Evolutionary conservation across 352 stramenopile species (phyloP).

Genomic region (Proteromonas lacertae): DNA sequence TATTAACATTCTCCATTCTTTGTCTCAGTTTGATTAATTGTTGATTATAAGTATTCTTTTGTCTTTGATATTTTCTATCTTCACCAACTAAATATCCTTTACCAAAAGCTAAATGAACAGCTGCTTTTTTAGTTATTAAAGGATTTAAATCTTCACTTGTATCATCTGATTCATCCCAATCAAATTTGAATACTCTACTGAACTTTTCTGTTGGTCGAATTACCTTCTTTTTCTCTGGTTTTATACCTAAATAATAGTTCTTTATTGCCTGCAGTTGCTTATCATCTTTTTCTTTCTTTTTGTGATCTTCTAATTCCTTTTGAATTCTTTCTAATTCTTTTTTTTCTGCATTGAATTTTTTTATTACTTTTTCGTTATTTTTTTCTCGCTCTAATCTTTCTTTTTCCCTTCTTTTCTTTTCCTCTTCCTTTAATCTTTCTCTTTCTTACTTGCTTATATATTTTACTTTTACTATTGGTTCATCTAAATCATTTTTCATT

Average conservation of each 20-base stretch:
- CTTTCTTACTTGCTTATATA: conserved; percentile 20
- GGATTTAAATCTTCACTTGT: conserved; percentile 60
- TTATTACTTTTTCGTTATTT: neutral
- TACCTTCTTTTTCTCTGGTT: conserved; percentile 37
- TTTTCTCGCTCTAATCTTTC: neutral
- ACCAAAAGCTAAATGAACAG: conserved; percentile 53
- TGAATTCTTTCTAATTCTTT: neutral
- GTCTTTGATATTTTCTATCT: conserved; percentile 57
- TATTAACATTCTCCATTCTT: conserved; percentile 4
- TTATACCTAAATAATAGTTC: conserved; percentile 47
- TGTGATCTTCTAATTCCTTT: neutral
- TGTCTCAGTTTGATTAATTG: conserved; percentile 34
- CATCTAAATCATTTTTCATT: conserved; percentile 16
- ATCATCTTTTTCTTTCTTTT: conserved; percentile 16
- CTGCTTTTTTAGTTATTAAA: conserved; percentile 38
- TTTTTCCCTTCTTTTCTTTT: neutral
- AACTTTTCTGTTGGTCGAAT: conserved; percentile 64
- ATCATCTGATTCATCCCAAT: conserved; percentile 56
- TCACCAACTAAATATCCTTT: conserved; percentile 55
- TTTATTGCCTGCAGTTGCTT: conserved; percentile 35
- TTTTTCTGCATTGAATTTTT: neutral
- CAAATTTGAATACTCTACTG: conserved; percentile 58
- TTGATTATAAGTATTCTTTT: conserved; percentile 12
- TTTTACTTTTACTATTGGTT: conserved; percentile 20
- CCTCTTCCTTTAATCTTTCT: conserved; percentile 11